phyloP scores from a whole-genome alignment of 257 asterid species.

The Leptodermis oblonga region DNA sequence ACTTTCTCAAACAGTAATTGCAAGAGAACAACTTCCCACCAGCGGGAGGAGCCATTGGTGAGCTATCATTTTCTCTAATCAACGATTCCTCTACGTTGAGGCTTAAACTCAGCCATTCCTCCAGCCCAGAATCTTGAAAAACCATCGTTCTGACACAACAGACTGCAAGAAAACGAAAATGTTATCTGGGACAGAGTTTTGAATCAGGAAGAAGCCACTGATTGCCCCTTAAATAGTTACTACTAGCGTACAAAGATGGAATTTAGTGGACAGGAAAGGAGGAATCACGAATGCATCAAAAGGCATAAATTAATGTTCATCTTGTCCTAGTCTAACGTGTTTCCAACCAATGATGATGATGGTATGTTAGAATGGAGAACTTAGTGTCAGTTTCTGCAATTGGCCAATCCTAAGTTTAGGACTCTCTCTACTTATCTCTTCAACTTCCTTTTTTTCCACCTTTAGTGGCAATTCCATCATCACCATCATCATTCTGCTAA shows the following conservation, averaged over 20 bases:
- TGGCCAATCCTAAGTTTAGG: constrained; percentile 15
- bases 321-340: constrained; percentile 1
- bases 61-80: neutral
- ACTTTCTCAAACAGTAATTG: constrained; percentile 21
- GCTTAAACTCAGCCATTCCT: constrained; percentile 19
- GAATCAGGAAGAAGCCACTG: neutral
- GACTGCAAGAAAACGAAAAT: neutral
- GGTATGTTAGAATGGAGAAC: neutral
- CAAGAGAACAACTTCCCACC: constrained; percentile 14
- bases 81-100: neutral
- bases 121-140: neutral
- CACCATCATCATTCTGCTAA: constrained; percentile 5
- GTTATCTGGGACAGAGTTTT: neutral
- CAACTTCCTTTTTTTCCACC: constrained; percentile 3
- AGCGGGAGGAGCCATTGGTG: neutral
- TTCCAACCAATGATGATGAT: constrained; percentile 11
- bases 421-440: constrained; percentile 20
- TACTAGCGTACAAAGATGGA: neutral
- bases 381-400: constrained; percentile 14
- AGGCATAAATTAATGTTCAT: constrained; percentile 10
- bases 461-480: constrained; percentile 9
- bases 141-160: neutral
- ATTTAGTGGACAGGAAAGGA: constrained; percentile 8
- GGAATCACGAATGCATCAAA: constrained; percentile 8
- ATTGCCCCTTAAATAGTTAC: constrained; percentile 5